Base-by-base conservation (phyloP, 1,284 basidiomycete genomes). In the Irpex sp. region DNA sequence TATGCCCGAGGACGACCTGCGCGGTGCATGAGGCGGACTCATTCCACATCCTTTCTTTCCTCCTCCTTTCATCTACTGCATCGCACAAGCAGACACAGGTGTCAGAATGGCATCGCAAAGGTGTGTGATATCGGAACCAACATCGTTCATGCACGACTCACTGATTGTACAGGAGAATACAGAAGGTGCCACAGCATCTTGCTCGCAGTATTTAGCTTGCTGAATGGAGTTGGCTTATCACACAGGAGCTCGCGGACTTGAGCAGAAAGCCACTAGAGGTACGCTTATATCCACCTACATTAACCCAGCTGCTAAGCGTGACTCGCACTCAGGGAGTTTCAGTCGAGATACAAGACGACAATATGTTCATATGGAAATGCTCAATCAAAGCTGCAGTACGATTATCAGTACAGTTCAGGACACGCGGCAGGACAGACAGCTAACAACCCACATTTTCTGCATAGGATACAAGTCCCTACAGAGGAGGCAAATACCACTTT, bases 391-490 rank as follows among this genome's bases (percentile, higher is more conserved):
- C 90, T 61, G 82, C 86, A 54, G 94, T 95, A 70, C 68, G 90
- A 78, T 43, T 1, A 58, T 7, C 53, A 53, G 15, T 49, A 33
- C 31, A 3, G 31, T 1, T 33, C 26, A 3, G 47, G n/a, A 17
- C 31, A 35, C 31, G 5, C 1, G 6, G 3, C 43, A 19, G 49
- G 49, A 19, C 2, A 51, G 1, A 51, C 11, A 4, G 19, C 49
- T 51, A 17, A 58, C 39, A 61, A 53, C 35, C 63, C 49, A 53
- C 53, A 36, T 3, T 33, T 6, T 0, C 21, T 33, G 15, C 58
- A 50, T 67, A 95, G 92, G 72, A 84, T 61, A 86, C 88, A 63
- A 91, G 91, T 47, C 93, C 94, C 0, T 97, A 95, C 81, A 90
- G 88, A 72, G 86, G 86, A 61, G 95, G 95, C 58, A 92, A 83